Evolutionary conservation across 2,329 filamentous ascomycete genomes (phyloP).

Genomic region (Paecilomyces formosus): DNA sequence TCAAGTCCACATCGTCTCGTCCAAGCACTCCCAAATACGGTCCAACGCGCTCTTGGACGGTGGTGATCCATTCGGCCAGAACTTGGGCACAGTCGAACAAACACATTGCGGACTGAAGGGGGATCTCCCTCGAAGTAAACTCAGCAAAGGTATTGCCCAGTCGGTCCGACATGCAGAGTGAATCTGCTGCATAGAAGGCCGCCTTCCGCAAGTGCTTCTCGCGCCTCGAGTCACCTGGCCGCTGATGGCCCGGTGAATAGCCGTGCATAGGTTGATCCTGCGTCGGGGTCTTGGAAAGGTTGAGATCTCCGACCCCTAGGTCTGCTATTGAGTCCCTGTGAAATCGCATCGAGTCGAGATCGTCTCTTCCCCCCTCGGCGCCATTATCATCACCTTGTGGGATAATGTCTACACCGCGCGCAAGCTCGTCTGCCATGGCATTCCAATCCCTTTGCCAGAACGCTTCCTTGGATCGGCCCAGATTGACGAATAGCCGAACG

Average conservation of each 20-base stretch:
- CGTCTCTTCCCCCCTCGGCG: slow-evolving; percentile 16
- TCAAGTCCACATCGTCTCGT: slow-evolving; percentile 69
- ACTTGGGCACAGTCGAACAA: slow-evolving; percentile 92
- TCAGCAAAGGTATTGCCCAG: slow-evolving; percentile 80
- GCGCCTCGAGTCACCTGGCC: slow-evolving; percentile 51
- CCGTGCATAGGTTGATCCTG: slow-evolving; percentile 24
- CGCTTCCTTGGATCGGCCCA: slow-evolving; percentile 85
- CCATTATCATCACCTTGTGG: slow-evolving; percentile 55
- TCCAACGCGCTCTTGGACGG: slow-evolving; percentile 89
- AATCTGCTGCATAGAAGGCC: slow-evolving; percentile 92
- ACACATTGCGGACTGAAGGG: slow-evolving; percentile 85
- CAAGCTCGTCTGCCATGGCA: slow-evolving; percentile 79
- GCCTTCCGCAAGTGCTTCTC: slow-evolving; percentile 87
- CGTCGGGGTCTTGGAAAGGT: slow-evolving; percentile 27
- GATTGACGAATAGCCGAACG: slow-evolving; percentile 83
- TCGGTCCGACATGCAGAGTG: slow-evolving; percentile 79
- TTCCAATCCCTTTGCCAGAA: slow-evolving; percentile 95
- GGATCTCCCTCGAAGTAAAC: slow-evolving; percentile 73
- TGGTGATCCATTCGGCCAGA: slow-evolving; percentile 87
- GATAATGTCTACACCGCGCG: slow-evolving; percentile 65
- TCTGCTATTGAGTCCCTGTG: slow-evolving; percentile 27
- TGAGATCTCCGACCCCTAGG: slow-evolving; percentile 27
- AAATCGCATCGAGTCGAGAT: slow-evolving; percentile 14
- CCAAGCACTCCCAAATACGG: slow-evolving; percentile 81
- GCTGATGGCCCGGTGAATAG: slow-evolving; percentile 21